These are phyloP conservation scores for Aleurites moluccanus DNA, from an alignment of 441 rosid species.

Conservation along the genomic window DNA sequence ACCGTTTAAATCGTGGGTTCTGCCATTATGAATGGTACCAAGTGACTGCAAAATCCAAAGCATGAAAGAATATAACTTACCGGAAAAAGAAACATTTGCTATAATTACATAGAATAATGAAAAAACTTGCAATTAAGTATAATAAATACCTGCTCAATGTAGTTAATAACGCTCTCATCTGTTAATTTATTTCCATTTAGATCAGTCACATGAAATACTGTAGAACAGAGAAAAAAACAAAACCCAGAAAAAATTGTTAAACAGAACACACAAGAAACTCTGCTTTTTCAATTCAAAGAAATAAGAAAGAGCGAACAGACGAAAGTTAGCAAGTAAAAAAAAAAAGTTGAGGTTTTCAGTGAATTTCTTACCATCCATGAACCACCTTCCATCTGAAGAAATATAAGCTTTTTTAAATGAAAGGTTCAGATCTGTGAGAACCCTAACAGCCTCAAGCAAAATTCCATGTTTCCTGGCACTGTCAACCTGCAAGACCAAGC, in stretches of 20 bases:
- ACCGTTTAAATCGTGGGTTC: conserved; percentile 49
- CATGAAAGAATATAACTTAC: conserved; percentile 1
- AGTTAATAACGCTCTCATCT: conserved; percentile 71
- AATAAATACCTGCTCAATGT: conserved; percentile 92
- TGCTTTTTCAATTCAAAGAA: background rate
- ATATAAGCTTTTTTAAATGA: conserved; percentile 87
- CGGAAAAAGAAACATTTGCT: background rate
- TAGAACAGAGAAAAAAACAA: conserved; percentile 21
- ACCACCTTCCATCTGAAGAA: conserved; percentile 85
- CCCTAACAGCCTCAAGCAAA: conserved; percentile 79
- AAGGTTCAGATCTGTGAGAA: conserved; percentile 87
- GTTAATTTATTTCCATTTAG: conserved; percentile 72
- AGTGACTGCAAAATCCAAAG: conserved; percentile 50
- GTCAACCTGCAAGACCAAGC: conserved; percentile 56
- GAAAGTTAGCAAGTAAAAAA: background rate
- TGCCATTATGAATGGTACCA: conserved; percentile 58
- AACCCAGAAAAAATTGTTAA: conserved; percentile 13
- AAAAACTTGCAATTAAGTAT: background rate
- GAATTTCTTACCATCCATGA: conserved; percentile 76
- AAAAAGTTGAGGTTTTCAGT: too few relatives aligned
- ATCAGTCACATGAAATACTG: conserved; percentile 95
- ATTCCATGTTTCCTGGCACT: conserved; percentile 82
- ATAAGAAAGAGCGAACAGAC: background rate
- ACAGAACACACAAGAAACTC: background rate
- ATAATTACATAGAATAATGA: background rate